Evolutionary conservation across 768 basidiomycete genomes (phyloP).

Genomic region (Leucocoprinus leucothites): DNA sequence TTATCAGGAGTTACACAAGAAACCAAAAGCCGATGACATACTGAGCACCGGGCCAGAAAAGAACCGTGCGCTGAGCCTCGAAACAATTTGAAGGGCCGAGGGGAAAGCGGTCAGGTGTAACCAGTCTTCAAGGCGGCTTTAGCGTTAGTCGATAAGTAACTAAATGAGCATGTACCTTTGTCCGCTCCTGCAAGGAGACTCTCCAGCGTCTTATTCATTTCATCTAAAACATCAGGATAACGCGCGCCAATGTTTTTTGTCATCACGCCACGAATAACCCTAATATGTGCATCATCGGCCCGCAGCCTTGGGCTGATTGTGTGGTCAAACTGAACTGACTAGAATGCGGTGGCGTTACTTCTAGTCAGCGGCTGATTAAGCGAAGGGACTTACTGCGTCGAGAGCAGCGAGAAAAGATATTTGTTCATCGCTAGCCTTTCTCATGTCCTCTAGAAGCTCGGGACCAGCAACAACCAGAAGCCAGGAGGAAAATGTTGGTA

Average conservation of each 20-base stretch:
- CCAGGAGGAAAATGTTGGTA: not conserved
- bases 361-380: not conserved
- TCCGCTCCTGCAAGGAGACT: not conserved
- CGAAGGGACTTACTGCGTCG: not conserved
- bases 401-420: not conserved
- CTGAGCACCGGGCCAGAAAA: not conserved
- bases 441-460: not conserved
- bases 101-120: not conserved
- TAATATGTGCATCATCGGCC: conserved; percentile 1
- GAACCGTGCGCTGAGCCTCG: not conserved
- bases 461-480: not conserved
- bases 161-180: too few relatives aligned
- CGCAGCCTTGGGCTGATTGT: conserved; percentile 21
- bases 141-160: too few relatives aligned
- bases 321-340: conserved; percentile 27
- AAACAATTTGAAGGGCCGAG: not conserved
- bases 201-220: conserved; percentile 7
- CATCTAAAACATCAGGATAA: conserved; percentile 13
- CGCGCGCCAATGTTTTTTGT: conserved; percentile 2
- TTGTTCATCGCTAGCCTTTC: not conserved
- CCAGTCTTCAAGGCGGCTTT: not conserved
- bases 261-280: conserved; percentile 1
- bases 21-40: too few relatives aligned
- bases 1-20: too few relatives aligned
- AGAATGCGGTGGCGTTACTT: not conserved